Evolutionary conservation across 2,329 filamentous ascomycete genomes (phyloP).

Genomic region (Pseudogymnoascus sp.): DNA sequence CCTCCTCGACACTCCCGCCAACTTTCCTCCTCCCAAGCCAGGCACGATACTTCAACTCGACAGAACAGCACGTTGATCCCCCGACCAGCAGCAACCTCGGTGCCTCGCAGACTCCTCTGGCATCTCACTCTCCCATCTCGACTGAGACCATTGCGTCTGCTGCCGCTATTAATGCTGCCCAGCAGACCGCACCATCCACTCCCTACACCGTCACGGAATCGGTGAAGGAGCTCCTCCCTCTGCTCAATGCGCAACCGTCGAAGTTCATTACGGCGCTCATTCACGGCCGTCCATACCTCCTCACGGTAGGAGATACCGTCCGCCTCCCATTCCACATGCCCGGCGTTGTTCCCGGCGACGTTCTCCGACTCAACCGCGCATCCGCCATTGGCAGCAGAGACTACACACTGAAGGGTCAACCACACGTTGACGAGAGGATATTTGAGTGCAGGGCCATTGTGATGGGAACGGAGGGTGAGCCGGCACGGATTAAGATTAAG

Average conservation of each 20-base stretch:
- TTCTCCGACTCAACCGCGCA: constrained; percentile 81
- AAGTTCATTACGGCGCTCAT: constrained; percentile 78
- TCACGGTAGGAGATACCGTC: constrained; percentile 66
- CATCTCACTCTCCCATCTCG: constrained; percentile 10
- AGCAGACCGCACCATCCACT: constrained; percentile 19
- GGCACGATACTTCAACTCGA: constrained; percentile 39
- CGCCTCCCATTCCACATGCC: constrained; percentile 75
- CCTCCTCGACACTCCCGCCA: constrained; percentile 35
- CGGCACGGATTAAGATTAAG: constrained; percentile 69
- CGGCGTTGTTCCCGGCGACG: constrained; percentile 68
- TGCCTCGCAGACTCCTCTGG: constrained; percentile 15
- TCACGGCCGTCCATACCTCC: constrained; percentile 70
- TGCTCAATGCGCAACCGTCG: constrained; percentile 61
- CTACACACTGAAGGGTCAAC: constrained; percentile 74
- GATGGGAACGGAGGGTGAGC: constrained; percentile 74
- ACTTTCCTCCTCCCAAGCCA: constrained; percentile 41
- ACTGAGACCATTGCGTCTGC: constrained; percentile 6
- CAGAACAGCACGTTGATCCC: constrained; percentile 41
- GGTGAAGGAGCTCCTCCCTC: constrained; percentile 55
- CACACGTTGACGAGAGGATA: constrained; percentile 74
- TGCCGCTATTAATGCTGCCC: constrained; percentile 10
- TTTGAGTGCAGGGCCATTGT: constrained; percentile 83
- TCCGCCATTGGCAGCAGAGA: constrained; percentile 76
- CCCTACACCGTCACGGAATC: constrained; percentile 40
- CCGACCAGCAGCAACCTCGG: constrained; percentile 16